phyloP scores from a whole-genome alignment of 441 rosid species.

The Croton laevigatus region DNA sequence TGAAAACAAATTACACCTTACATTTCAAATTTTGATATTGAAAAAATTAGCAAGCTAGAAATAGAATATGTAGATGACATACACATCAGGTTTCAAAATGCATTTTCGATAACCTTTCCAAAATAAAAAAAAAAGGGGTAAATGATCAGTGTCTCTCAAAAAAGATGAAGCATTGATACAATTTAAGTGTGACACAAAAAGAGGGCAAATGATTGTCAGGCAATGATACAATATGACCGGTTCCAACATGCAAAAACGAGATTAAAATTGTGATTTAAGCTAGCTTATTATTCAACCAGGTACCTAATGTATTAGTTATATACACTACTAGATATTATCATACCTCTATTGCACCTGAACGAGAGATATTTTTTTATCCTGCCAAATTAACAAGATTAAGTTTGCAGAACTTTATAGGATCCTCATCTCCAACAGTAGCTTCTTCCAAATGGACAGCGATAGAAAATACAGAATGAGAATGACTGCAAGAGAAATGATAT shows the following conservation, averaged over 20 bases:
- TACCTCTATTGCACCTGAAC: slow-evolving; percentile 88
- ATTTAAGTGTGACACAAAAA: not conserved
- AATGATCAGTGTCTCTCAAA: too few relatives aligned
- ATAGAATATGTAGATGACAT: not conserved
- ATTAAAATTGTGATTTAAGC: not conserved
- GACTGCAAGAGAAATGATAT: slow-evolving; percentile 43
- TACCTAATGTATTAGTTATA: not conserved
- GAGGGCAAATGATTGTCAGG: not conserved
- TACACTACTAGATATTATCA: not conserved
- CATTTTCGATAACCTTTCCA: too few relatives aligned
- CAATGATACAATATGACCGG: not conserved
- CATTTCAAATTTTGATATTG: not conserved
- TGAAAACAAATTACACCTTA: not conserved
- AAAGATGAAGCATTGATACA: too few relatives aligned
- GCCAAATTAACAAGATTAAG: slow-evolving; percentile 98
- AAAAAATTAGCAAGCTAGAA: not conserved
- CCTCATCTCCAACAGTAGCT: slow-evolving; percentile 78
- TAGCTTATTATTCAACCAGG: not conserved
- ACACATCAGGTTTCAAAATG: too few relatives aligned
- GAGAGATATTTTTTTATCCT: slow-evolving; percentile 88
- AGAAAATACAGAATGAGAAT: slow-evolving; percentile 92
- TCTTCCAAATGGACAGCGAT: slow-evolving; percentile 77
- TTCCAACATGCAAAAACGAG: not conserved
- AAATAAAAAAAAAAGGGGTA: too few relatives aligned
- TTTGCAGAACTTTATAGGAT: slow-evolving; percentile 89